These are phyloP conservation scores for Scheffersomyces illinoinensis DNA, from an alignment of 1,139 yeast species.

Conservation along the genomic window DNA sequence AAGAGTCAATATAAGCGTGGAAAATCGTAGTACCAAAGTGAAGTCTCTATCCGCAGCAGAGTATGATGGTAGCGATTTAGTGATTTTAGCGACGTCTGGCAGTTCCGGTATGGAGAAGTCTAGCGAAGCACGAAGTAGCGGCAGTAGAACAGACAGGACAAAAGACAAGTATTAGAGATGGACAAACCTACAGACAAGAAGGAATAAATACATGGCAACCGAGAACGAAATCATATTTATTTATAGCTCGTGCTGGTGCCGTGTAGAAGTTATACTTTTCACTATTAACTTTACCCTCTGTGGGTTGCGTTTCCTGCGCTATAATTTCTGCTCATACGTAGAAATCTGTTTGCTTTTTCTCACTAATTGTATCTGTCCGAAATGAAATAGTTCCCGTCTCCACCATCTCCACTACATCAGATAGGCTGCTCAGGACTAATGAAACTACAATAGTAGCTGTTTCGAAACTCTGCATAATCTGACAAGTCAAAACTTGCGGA, in stretches of 20 bases:
- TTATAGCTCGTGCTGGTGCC: not conserved
- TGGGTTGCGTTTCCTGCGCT: not conserved
- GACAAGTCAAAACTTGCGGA: no score
- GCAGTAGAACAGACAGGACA: no score
- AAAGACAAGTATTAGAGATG: no score
- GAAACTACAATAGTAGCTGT: not conserved
- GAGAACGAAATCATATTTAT: not conserved
- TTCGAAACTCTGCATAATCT: not conserved
- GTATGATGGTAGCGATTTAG: not conserved
- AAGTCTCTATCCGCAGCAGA: not conserved
- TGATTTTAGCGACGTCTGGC: not conserved
- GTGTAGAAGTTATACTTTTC: not conserved
- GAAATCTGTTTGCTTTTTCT: not conserved
- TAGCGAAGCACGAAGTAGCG: no score
- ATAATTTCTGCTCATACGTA: not conserved
- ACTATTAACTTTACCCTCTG: not conserved
- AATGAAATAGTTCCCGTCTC: not conserved
- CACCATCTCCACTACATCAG: not conserved
- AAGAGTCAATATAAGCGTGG: not conserved
- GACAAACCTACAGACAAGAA: no score
- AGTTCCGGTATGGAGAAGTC: not conserved
- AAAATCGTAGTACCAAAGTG: not conserved
- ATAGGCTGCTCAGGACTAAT: not conserved
- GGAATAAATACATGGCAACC: not conserved
- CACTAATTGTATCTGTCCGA: not conserved